These are phyloP conservation scores for Seiridium cupressi DNA, from an alignment of 2,329 filamentous ascomycete genomes.

Conservation along the genomic window DNA sequence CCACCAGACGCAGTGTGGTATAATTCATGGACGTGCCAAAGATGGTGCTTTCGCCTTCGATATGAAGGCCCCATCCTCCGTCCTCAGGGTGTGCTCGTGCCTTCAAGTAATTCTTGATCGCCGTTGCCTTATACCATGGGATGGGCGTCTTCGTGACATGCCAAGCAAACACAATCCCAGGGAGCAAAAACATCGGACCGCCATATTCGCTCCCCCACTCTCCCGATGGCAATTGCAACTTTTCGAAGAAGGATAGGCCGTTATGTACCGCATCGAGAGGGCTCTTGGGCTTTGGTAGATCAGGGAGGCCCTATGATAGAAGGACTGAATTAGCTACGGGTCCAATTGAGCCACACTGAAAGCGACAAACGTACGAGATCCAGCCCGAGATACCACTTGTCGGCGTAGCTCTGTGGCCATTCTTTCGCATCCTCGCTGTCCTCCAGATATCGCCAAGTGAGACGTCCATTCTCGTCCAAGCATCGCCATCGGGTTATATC, in stretches of 20 bases:
- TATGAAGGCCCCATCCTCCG: conserved; percentile 96
- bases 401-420: conserved; percentile 87
- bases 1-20: conserved; percentile 73
- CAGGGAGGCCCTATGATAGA: conserved; percentile 65
- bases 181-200: conserved; percentile 92
- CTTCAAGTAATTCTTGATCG: conserved; percentile 91
- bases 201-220: conserved; percentile 99
- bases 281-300: conserved; percentile 66
- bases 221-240: conserved; percentile 82
- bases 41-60: conserved; percentile 87
- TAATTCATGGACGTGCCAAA: conserved; percentile 94
- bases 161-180: conserved; percentile 81
- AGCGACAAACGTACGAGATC: conserved; percentile 58
- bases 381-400: conserved; percentile 83
- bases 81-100: conserved; percentile 81
- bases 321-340: conserved; percentile 5
- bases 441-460: conserved; percentile 91
- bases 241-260: conserved; percentile 82
- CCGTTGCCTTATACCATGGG: conserved; percentile 73
- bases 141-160: conserved; percentile 89
- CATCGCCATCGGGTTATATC: conserved; percentile 84
- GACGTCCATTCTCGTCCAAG: conserved; percentile 76
- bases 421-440: conserved; percentile 66
- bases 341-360: not conserved
- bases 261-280: conserved; percentile 79